Percentiles rank a stretch among this genome's conserved stretches.
phyloP scores from a whole-genome alignment of 331 rosid species.

The Dryas integrifolia region DNA sequence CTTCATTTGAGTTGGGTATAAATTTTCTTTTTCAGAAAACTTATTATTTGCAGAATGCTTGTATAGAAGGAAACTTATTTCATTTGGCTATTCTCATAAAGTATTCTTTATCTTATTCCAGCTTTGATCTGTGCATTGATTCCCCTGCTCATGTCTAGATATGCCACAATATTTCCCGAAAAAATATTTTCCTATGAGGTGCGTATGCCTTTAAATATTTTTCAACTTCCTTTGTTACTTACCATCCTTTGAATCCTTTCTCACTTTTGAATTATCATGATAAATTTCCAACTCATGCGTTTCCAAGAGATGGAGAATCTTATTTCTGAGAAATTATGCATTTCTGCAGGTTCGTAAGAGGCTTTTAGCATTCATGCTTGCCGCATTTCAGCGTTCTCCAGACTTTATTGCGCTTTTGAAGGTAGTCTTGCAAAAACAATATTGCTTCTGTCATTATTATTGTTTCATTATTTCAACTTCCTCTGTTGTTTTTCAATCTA shows the following conservation, averaged over 20 bases:
- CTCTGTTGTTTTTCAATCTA: slow-evolving; percentile 9
- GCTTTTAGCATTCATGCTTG: slow-evolving; percentile 82
- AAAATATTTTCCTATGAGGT: slow-evolving; percentile 78
- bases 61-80: not conserved
- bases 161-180: slow-evolving; percentile 79
- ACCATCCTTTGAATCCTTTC: not conserved
- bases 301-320: slow-evolving; percentile 5
- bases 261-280: not conserved
- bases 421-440: slow-evolving; percentile 43
- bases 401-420: slow-evolving; percentile 79
- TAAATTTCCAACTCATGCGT: not conserved
- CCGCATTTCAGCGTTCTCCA: slow-evolving; percentile 85
- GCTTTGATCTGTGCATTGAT: slow-evolving; percentile 93
- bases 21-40: slow-evolving; percentile 12
- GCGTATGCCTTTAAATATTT: slow-evolving; percentile 7
- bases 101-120: slow-evolving; percentile 44
- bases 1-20: slow-evolving; percentile 19
- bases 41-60: slow-evolving; percentile 9
- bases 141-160: slow-evolving; percentile 89
- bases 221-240: not conserved
- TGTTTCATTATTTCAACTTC: slow-evolving; percentile 14
- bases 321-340: slow-evolving; percentile 9
- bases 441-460: slow-evolving; percentile 19
- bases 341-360: slow-evolving; percentile 69
- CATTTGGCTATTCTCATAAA: slow-evolving; percentile 10